phyloP scores from a whole-genome alignment of 176 grass and related monocot genomes.

The Alloteropsis semialata region DNA sequence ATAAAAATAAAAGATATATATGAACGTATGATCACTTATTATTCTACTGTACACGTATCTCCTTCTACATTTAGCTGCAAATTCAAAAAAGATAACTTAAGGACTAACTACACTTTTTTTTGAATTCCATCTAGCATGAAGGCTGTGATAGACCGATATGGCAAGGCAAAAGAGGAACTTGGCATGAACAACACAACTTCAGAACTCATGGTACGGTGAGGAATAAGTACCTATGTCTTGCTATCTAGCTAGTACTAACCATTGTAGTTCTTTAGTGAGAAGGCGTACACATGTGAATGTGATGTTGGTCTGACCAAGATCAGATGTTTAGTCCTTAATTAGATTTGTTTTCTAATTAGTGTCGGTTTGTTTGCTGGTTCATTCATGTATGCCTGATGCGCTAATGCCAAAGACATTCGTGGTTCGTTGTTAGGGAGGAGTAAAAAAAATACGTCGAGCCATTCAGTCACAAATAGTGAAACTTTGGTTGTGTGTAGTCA shows the following conservation, averaged over 20 bases:
- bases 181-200: conserved; percentile 36
- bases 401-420: neutral
- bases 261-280: neutral
- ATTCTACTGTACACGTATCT: neutral
- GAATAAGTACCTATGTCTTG: neutral
- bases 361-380: neutral
- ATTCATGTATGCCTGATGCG: neutral
- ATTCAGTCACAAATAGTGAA: neutral
- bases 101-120: neutral
- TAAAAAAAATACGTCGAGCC: too few relatives aligned
- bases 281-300: neutral
- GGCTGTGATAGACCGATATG: conserved; percentile 59
- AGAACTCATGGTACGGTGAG: conserved; percentile 53
- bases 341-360: neutral
- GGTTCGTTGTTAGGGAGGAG: neutral
- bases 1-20: neutral
- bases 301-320: neutral
- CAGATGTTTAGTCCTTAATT: neutral
- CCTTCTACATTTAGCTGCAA: neutral
- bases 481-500: neutral
- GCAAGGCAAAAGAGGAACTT: conserved; percentile 52
- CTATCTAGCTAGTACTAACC: neutral
- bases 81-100: neutral
- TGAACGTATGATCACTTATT: neutral
- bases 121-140: conserved; percentile 53